These are phyloP conservation scores for Cordyceps tenuipes DNA, from an alignment of 2,329 filamentous ascomycete genomes.

Conservation along the genomic window DNA sequence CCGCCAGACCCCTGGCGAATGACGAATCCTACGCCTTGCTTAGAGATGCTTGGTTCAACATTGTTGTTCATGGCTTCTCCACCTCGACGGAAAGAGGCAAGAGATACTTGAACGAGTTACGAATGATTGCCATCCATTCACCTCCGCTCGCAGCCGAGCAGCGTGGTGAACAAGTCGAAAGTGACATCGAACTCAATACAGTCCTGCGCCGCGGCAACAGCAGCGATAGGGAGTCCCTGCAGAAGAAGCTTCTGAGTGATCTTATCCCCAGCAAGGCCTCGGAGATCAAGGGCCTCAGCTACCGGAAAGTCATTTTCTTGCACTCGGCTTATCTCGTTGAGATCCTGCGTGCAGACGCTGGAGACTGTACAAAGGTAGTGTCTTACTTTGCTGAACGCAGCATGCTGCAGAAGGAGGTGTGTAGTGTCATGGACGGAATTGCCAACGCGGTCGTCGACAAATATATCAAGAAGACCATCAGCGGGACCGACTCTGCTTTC, in stretches of 20 bases:
- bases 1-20: slow-evolving; percentile 39
- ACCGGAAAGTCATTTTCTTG: slow-evolving; percentile 85
- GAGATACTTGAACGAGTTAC: slow-evolving; percentile 66
- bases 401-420: slow-evolving; percentile 56
- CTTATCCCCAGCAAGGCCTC: slow-evolving; percentile 68
- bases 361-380: slow-evolving; percentile 82
- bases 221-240: slow-evolving; percentile 65
- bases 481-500: slow-evolving; percentile 65
- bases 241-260: slow-evolving; percentile 69
- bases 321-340: slow-evolving; percentile 88
- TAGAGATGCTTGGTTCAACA: slow-evolving; percentile 96
- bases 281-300: slow-evolving; percentile 75
- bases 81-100: slow-evolving; percentile 64
- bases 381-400: slow-evolving; percentile 94
- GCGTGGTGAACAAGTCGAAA: slow-evolving; percentile 82
- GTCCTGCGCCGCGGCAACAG: slow-evolving; percentile 81
- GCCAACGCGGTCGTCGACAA: slow-evolving; percentile 63
- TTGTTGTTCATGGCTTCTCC: slow-evolving; percentile 86
- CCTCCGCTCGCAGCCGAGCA: slow-evolving; percentile 82
- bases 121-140: slow-evolving; percentile 78
- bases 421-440: slow-evolving; percentile 56
- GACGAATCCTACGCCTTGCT: slow-evolving; percentile 67
- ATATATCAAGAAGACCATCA: slow-evolving; percentile 69
- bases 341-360: slow-evolving; percentile 73
- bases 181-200: slow-evolving; percentile 93